phyloP scores from a whole-genome alignment of 768 basidiomycete genomes.

The Phaeotremella fagi region DNA sequence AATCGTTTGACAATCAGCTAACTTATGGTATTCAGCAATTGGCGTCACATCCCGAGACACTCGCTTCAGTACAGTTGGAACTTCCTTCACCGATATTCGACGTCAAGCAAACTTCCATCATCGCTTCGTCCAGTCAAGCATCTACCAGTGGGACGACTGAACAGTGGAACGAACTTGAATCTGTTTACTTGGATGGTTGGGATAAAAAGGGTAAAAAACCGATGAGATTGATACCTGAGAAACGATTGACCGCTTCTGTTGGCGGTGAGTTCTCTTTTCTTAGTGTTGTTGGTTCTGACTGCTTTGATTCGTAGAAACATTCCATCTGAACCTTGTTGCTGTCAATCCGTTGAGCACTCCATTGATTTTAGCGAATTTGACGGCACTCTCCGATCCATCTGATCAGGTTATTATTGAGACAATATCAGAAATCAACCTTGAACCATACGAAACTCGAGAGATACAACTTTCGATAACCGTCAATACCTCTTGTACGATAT shows the following conservation, averaged over 20 bases:
- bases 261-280: slow-evolving; percentile 21
- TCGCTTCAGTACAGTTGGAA: slow-evolving; percentile 53
- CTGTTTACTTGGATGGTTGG: slow-evolving; percentile 58
- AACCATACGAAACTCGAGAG: slow-evolving; percentile 63
- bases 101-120: slow-evolving; percentile 56
- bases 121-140: slow-evolving; percentile 56
- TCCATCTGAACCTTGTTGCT: slow-evolving; percentile 45
- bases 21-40: slow-evolving; percentile 58
- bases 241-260: slow-evolving; percentile 18
- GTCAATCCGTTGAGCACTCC: slow-evolving; percentile 48
- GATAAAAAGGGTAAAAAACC: slow-evolving; percentile 40
- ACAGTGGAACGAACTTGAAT: slow-evolving; percentile 63
- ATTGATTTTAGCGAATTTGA: slow-evolving; percentile 34
- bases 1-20: background rate
- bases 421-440: slow-evolving; percentile 61
- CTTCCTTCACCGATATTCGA: slow-evolving; percentile 67
- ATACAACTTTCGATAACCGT: slow-evolving; percentile 62
- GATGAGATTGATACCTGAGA: slow-evolving; percentile 21
- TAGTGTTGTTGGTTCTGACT: background rate
- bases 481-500: slow-evolving; percentile 55
- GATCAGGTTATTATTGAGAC: slow-evolving; percentile 54
- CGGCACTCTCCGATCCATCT: slow-evolving; percentile 5
- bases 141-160: slow-evolving; percentile 42
- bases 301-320: slow-evolving; percentile 28
- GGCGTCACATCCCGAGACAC: slow-evolving; percentile 57